Percentiles rank a stretch among this genome's conserved stretches.
phyloP scores from a whole-genome alignment of 495 filamentous ascomycete genomes.

The Penicillium odoratum region DNA sequence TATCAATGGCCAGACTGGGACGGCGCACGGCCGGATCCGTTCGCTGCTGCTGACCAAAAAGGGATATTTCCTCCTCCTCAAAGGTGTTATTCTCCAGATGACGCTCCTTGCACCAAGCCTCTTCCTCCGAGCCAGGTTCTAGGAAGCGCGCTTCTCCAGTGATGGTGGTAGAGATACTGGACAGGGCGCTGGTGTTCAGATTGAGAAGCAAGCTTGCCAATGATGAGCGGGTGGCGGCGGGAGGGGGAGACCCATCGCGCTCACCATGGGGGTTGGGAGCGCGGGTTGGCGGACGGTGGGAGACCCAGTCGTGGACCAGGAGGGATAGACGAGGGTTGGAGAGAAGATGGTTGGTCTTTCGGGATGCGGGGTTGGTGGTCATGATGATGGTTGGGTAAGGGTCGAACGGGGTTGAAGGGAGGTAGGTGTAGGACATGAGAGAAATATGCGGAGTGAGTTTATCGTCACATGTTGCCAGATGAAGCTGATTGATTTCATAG shows the following conservation, averaged over 20 bases:
- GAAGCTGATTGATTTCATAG: conserved; percentile 62
- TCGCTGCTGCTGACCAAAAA: conserved; percentile 45
- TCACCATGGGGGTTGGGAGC: conserved; percentile 50
- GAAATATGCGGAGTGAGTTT: conserved; percentile 86
- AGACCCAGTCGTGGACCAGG: conserved; percentile 98
- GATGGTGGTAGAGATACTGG: conserved; percentile 90
- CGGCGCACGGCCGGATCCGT: conserved; percentile 25
- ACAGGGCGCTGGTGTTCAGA: conserved; percentile 83
- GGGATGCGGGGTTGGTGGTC: conserved; percentile 86
- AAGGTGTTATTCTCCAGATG: conserved; percentile 95
- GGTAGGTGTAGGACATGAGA: conserved; percentile 99
- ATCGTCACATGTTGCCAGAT: conserved; percentile 84
- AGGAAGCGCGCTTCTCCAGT: conserved; percentile 79
- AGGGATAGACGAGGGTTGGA: conserved; percentile 88
- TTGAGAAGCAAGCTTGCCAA: conserved; percentile 82
- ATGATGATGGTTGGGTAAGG: conserved; percentile 79
- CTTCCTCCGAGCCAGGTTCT: conserved; percentile 70
- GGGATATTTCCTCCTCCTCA: conserved; percentile 46
- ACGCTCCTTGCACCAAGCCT: conserved; percentile 72
- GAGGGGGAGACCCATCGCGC: conserved; percentile 61
- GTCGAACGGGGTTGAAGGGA: conserved; percentile 77
- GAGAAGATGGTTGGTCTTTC: conserved; percentile 84
- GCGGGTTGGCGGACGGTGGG: conserved; percentile 83
- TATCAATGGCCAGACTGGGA: conserved; percentile 62
- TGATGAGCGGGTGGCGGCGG: conserved; percentile 63